These are phyloP conservation scores for Micractinium sp. DNA, from an alignment of 139 green algal genomes.

Conservation along the genomic window DNA sequence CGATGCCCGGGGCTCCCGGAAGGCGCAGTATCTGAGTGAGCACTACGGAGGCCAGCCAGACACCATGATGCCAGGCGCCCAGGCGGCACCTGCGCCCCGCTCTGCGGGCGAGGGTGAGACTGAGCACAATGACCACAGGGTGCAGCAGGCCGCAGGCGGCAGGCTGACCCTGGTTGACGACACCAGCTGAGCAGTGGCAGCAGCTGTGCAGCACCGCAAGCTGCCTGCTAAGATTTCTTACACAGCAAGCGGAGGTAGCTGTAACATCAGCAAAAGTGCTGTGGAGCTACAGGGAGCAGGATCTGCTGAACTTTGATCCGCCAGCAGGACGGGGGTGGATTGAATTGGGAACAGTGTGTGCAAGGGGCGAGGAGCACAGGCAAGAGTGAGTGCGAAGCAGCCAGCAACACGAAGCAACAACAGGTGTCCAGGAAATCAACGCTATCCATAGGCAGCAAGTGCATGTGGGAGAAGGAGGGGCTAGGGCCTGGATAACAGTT, in stretches of 20 bases:
- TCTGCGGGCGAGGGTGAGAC: not conserved
- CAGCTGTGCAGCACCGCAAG: not conserved
- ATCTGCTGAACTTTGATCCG: too few relatives aligned
- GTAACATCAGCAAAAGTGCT: not conserved
- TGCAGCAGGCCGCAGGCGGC: not conserved
- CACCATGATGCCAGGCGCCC: not conserved
- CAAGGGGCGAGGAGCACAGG: not conserved
- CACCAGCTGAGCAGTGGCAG: not conserved
- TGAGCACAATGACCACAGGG: too few relatives aligned
- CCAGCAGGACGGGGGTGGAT: too few relatives aligned
- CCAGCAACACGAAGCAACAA: not conserved
- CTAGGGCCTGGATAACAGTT: too few relatives aligned
- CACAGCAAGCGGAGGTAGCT: not conserved
- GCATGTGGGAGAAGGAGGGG: too few relatives aligned
- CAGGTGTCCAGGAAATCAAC: too few relatives aligned
- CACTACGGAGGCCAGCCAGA: not conserved
- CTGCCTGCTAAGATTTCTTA: not conserved
- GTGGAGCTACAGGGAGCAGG: not conserved
- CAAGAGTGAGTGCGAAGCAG: not conserved
- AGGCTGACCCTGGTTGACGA: not conserved
- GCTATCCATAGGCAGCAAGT: too few relatives aligned
- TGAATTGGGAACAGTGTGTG: too few relatives aligned
- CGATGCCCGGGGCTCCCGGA: not conserved
- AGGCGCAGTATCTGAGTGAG: not conserved
- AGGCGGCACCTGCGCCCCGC: not conserved